Evolutionary conservation across 495 filamentous ascomycete genomes (phyloP).

Genomic region (Monascus purpureus): DNA sequence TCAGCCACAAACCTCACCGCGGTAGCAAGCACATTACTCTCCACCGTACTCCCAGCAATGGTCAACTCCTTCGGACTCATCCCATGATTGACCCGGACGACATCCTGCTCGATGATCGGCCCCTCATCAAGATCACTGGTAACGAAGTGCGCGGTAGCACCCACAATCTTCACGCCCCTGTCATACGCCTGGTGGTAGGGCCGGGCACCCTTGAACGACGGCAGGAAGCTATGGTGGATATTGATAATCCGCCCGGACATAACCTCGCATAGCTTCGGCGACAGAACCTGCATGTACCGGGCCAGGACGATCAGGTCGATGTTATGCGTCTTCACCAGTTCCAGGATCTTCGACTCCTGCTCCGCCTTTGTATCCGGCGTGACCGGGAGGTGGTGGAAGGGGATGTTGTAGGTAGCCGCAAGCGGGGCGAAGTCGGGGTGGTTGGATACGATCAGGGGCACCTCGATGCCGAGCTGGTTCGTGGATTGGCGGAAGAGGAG

Average conservation of each 20-base stretch:
- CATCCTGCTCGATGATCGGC: conserved; percentile 67
- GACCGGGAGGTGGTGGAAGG: conserved; percentile 61
- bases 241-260: conserved; percentile 71
- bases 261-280: conserved; percentile 50
- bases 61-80: conserved; percentile 59
- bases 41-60: conserved; percentile 59
- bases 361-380: conserved; percentile 51
- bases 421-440: conserved; percentile 56
- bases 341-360: conserved; percentile 51
- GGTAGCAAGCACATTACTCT: conserved; percentile 56
- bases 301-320: conserved; percentile 63
- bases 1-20: conserved; percentile 65
- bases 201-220: conserved; percentile 67
- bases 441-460: conserved; percentile 56
- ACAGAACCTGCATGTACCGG: conserved; percentile 77
- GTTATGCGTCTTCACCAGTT: conserved; percentile 45
- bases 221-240: conserved; percentile 70
- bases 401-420: conserved; percentile 54
- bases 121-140: conserved; percentile 65
- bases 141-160: conserved; percentile 64
- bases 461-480: conserved; percentile 46
- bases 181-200: conserved; percentile 72
- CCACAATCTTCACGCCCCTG: conserved; percentile 66
- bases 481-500: conserved; percentile 56
- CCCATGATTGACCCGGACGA: conserved; percentile 51